These are phyloP conservation scores for Clohesyomyces aquaticus DNA, from an alignment of 495 filamentous ascomycete genomes.

Conservation along the genomic window DNA sequence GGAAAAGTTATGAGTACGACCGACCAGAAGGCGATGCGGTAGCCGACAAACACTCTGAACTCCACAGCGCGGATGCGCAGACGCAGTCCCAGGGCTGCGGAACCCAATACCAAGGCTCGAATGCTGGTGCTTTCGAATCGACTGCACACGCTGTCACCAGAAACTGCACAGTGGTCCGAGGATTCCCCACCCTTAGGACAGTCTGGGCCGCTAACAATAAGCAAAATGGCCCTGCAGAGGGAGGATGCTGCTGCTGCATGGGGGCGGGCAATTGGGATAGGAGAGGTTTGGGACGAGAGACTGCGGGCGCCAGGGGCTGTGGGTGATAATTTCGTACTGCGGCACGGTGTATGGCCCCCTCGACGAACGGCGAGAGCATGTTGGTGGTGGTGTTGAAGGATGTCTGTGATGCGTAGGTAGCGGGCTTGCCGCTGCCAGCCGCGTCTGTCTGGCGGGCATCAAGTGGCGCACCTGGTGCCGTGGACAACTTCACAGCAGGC, in stretches of 20 bases:
- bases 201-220: not conserved
- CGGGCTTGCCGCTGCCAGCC: not conserved
- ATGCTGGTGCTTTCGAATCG: not conserved
- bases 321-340: no score
- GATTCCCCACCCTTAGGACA: not conserved
- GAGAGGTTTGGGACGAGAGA: not conserved
- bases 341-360: constrained; percentile 5
- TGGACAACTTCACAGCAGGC: not conserved
- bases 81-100: constrained; percentile 5
- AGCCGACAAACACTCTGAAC: not conserved
- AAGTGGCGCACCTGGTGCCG: not conserved
- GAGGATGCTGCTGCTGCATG: no score
- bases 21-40: not conserved
- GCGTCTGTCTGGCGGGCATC: not conserved
- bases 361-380: constrained; percentile 5
- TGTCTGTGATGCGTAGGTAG: not conserved
- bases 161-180: constrained; percentile 12
- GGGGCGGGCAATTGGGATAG: not conserved
- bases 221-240: constrained; percentile 8
- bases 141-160: not conserved
- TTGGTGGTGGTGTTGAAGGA: not conserved
- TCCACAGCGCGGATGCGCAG: not conserved
- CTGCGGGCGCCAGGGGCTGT: constrained; percentile 3
- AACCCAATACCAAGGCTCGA: constrained; percentile 13
- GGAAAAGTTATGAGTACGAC: not conserved